Percentiles rank a stretch among this genome's conserved stretches.
Conservation (phyloP, 768 basidiomycete genomes). For the Tylopilus rubrobrunneus region DNA sequence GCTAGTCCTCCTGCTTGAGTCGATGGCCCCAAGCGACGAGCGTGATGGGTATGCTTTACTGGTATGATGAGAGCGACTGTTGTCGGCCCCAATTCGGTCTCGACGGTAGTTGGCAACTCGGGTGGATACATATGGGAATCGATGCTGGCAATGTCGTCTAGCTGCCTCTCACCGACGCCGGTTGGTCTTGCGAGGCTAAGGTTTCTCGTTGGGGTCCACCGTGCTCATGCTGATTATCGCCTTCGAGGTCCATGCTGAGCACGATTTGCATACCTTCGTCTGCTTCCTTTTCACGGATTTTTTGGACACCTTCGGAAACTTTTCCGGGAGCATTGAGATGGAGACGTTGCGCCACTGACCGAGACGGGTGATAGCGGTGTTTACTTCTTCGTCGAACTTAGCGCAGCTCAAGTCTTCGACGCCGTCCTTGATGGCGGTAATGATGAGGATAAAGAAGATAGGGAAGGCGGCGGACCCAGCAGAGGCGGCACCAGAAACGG, state of each 20-base stretch:
- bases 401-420: slow-evolving; percentile 95
- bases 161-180: slow-evolving; percentile 46
- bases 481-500: too few species aligned
- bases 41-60: slow-evolving; percentile 54
- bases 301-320: slow-evolving; percentile 81
- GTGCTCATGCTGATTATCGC: slow-evolving; percentile 41
- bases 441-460: slow-evolving; percentile 76
- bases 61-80: slow-evolving; percentile 45
- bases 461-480: slow-evolving; percentile 82
- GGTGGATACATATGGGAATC: slow-evolving; percentile 68
- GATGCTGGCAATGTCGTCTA: slow-evolving; percentile 69
- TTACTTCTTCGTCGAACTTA: slow-evolving; percentile 85
- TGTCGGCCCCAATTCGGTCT: slow-evolving; percentile 36
- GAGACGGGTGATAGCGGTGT: slow-evolving; percentile 89
- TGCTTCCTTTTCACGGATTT: slow-evolving; percentile 79
- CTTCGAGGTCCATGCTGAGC: slow-evolving; percentile 43
- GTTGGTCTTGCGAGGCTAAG: slow-evolving; percentile 33
- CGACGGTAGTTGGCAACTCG: slow-evolving; percentile 24
- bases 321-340: slow-evolving; percentile 67
- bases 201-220: slow-evolving; percentile 41
- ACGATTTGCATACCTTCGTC: slow-evolving; percentile 62
- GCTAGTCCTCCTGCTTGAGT: slow-evolving; percentile 63
- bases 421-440: slow-evolving; percentile 94
- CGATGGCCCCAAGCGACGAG: slow-evolving; percentile 68
- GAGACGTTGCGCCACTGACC: too few species aligned